Percentiles rank a stretch among this genome's conserved stretches.
Evolutionary conservation across 2,329 filamentous ascomycete species (phyloP).

Genomic region (Scedosporium aurantiacum): DNA sequence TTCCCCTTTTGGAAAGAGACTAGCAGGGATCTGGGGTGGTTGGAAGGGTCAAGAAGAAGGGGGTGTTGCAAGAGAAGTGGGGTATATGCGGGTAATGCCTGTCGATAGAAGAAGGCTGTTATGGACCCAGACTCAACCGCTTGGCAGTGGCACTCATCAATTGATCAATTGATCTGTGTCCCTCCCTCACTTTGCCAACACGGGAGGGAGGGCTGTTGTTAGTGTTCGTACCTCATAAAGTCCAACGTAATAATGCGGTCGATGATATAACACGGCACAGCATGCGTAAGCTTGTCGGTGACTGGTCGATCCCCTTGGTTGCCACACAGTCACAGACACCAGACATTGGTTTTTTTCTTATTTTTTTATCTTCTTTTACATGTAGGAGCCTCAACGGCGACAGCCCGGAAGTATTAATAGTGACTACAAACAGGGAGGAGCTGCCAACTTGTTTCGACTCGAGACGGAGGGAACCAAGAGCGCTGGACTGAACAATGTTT

Average conservation of each 20-base stretch:
- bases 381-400: background rate
- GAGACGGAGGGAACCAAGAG: background rate
- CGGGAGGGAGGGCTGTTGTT: background rate
- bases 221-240: background rate
- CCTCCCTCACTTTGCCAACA: background rate
- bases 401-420: too few relatives aligned
- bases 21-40: conserved; percentile 3
- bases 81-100: conserved; percentile 3
- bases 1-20: background rate
- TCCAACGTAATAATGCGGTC: background rate
- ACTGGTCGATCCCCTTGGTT: background rate
- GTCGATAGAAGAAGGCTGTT: conserved; percentile 3
- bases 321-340: background rate
- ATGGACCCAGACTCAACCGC: background rate
- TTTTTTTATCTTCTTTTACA: background rate
- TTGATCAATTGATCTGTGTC: too few relatives aligned
- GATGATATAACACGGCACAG: background rate
- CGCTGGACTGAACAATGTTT: background rate
- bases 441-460: background rate
- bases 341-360: background rate
- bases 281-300: background rate
- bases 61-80: background rate
- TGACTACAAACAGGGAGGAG: background rate
- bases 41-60: background rate
- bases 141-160: too few relatives aligned